phyloP scores from a whole-genome alignment of 1,284 basidiomycete species.

The Lignosus rhinocerotis region DNA sequence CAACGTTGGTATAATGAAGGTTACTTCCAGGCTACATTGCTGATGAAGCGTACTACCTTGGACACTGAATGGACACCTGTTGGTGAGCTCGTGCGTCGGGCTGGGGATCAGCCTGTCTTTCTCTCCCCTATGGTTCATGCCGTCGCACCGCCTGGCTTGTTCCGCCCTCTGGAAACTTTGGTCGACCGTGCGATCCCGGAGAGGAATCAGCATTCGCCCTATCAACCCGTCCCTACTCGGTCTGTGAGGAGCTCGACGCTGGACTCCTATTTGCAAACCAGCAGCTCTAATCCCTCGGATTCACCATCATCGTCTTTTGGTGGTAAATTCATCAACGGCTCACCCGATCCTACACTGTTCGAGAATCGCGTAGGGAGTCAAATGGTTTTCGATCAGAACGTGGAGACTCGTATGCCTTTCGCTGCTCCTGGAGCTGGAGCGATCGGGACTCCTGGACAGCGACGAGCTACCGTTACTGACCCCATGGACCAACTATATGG shows the following conservation, averaged over 20 bases:
- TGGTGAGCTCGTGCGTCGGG: slow-evolving; percentile 53
- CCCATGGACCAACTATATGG: slow-evolving; percentile 19
- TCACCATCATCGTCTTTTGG: slow-evolving; percentile 73
- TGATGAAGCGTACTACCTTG: slow-evolving; percentile 76
- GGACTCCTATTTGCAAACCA: slow-evolving; percentile 55
- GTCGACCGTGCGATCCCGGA: slow-evolving; percentile 37
- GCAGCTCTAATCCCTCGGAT: slow-evolving; percentile 56
- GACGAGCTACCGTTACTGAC: slow-evolving; percentile 26
- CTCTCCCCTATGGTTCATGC: slow-evolving; percentile 48
- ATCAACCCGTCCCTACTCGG: slow-evolving; percentile 65
- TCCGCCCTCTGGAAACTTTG: slow-evolving; percentile 47
- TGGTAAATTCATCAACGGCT: slow-evolving; percentile 61
- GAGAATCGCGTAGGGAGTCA: slow-evolving; percentile 46
- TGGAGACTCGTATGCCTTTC: slow-evolving; percentile 29
- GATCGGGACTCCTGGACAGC: slow-evolving; percentile 18
- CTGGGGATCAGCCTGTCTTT: slow-evolving; percentile 61
- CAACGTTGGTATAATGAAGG: slow-evolving; percentile 94
- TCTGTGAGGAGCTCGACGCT: slow-evolving; percentile 56
- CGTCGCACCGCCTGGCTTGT: slow-evolving; percentile 54
- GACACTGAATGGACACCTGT: slow-evolving; percentile 69
- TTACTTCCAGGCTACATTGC: slow-evolving; percentile 87
- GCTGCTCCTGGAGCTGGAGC: slow-evolving; percentile 10
- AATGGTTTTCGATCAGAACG: slow-evolving; percentile 37
- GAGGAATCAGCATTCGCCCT: slow-evolving; percentile 48
- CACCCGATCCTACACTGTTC: slow-evolving; percentile 65